These are phyloP conservation scores for Penicillium salamii DNA, from an alignment of 495 filamentous ascomycete genomes.

Conservation along the genomic window DNA sequence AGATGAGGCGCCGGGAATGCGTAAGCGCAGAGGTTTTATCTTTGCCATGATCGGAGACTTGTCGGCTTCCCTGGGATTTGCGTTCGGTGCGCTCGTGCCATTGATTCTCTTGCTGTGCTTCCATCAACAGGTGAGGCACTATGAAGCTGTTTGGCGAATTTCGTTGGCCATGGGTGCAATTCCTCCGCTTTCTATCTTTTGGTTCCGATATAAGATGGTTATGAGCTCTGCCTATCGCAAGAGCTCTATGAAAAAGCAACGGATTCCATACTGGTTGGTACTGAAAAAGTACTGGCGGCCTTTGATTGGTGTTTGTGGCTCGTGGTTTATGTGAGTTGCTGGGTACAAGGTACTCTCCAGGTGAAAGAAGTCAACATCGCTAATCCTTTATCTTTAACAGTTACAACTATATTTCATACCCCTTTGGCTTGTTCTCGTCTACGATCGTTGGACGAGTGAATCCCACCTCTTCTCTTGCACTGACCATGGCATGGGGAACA, in stretches of 20 bases:
- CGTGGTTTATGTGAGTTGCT: constrained; percentile 36
- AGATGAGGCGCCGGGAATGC: constrained; percentile 26
- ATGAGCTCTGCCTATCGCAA: constrained; percentile 64
- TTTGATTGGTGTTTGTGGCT: constrained; percentile 29
- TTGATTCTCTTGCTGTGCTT: constrained; percentile 28
- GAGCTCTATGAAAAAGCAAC: constrained; percentile 53
- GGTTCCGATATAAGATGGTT: constrained; percentile 36
- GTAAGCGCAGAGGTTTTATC: constrained; percentile 32
- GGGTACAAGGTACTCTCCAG: too few species aligned
- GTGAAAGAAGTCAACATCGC: too few species aligned
- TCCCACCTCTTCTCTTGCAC: constrained; percentile 39
- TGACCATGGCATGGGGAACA: constrained; percentile 74
- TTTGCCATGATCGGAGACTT: constrained; percentile 37
- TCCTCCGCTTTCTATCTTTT: constrained; percentile 36
- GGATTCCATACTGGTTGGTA: constrained; percentile 28
- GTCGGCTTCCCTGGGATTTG: constrained; percentile 31
- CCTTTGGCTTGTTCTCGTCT: constrained; percentile 36
- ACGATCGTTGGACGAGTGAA: constrained; percentile 40
- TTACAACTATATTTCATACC: constrained; percentile 42
- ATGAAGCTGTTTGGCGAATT: constrained; percentile 33
- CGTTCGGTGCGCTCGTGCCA: constrained; percentile 29
- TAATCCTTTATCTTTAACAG: constrained; percentile 1
- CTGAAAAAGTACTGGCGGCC: constrained; percentile 39
- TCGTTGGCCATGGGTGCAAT: constrained; percentile 30
- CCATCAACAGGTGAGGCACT: constrained; percentile 24